Conservation (phyloP, 2,329 filamentous ascomycete species). For the Colletotrichum aenigma region DNA sequence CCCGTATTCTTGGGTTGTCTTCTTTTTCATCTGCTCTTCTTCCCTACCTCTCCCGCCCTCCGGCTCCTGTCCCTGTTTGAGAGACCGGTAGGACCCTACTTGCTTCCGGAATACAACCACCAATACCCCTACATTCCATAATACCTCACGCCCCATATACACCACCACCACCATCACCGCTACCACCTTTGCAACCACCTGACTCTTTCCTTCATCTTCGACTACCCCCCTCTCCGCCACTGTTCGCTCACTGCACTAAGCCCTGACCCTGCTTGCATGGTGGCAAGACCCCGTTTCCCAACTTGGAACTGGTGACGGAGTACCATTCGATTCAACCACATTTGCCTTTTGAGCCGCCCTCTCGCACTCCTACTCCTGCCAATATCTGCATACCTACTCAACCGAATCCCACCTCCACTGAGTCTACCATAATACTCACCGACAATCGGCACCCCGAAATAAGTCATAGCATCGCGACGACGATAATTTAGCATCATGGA, state of each 20-base stretch:
- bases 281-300: slow-evolving; percentile 22
- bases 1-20: slow-evolving; percentile 12
- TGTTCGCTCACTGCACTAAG: background rate
- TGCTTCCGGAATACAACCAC: slow-evolving; percentile 20
- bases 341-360: slow-evolving; percentile 12
- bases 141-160: slow-evolving; percentile 12
- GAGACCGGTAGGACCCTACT: slow-evolving; percentile 21
- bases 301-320: slow-evolving; percentile 16
- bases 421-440: background rate
- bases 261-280: slow-evolving; percentile 18
- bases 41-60: slow-evolving; percentile 21
- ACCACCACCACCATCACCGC: slow-evolving; percentile 7
- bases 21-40: slow-evolving; percentile 9
- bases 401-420: background rate
- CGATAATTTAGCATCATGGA: slow-evolving; percentile 17
- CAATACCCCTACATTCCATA: slow-evolving; percentile 18
- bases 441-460: background rate
- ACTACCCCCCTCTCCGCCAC: slow-evolving; percentile 15
- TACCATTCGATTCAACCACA: slow-evolving; percentile 4
- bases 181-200: slow-evolving; percentile 13
- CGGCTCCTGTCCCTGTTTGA: slow-evolving; percentile 18
- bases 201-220: slow-evolving; percentile 10
- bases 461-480: background rate
- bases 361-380: background rate
- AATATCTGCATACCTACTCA: background rate